Base-by-base conservation (phyloP, 441 rosid genomes). In the Populus hybrid region DNA sequence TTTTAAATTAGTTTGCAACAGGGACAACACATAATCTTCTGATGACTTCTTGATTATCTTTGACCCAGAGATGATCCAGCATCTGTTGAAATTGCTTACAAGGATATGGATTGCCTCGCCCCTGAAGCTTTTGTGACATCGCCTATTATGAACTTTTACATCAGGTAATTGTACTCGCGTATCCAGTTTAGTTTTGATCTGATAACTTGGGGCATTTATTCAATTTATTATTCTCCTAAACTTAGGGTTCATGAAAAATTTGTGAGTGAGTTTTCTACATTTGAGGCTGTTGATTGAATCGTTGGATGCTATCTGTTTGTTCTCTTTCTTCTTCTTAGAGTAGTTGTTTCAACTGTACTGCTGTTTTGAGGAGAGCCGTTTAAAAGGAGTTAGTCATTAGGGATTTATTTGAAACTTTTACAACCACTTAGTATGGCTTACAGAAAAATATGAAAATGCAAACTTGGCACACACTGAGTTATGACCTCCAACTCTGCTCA, bases 121-220 rank as follows among this genome's bases (percentile, higher is more conserved):
- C 93, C 97, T 79, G 84, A 76, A 83, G 89, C 85, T 61, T 91
- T 77, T 83, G 82, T 96, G 85, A 90, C 90, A 35, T 96, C 99
- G 8, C 83, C 93, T 32, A 84, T 96, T 61, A 93, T 96, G 92
- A 96, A 96, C 72, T 96, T 96, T 72, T 94, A 96, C 82, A 86
- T 93, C 71, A 84, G 89, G 99, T 92, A 83, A 80, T 86, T 84
- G 42, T 76, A 24, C 72, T 54, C 38, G 61, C 71, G 26, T 26
- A 1, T 26, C 28, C 14, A 32, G 32, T 67, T 61, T 61, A 59
- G 10, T 46, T 74, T 69, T 79, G 64, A 71, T 72, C 40, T 46
- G 6, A 35, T 63, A 14, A 32, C n/a, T 24, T 34, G 65, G 38
- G 64, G 38, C 16, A 68, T 57, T 46, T 61, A 46, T 74, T 74